Percentiles rank a stretch among this genome's conserved stretches.
These are phyloP conservation scores for Rhynchospora pubera DNA, from an alignment of 176 grass and related monocot genomes.

Conservation along the genomic window DNA sequence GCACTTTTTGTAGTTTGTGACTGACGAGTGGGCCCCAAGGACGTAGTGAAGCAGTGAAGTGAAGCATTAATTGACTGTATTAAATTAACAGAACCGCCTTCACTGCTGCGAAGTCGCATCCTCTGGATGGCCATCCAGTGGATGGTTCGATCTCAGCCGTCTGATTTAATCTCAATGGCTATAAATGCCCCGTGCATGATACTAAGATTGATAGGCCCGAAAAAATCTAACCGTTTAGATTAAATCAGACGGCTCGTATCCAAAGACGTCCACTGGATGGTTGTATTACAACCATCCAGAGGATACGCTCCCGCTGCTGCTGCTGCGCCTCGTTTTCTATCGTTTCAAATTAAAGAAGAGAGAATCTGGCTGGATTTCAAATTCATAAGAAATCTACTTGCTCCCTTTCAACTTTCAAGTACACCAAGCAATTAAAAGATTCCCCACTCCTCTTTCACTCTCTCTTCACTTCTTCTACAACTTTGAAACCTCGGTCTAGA, in stretches of 20 bases:
- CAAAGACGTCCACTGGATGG: too few species aligned
- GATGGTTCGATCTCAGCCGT: too few species aligned
- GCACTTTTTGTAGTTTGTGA: background rate
- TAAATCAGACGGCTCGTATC: too few species aligned
- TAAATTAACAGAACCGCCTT: background rate
- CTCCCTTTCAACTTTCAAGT: conserved; percentile 4
- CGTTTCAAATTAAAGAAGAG: conserved; percentile 20
- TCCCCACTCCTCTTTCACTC: background rate
- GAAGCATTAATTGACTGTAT: background rate
- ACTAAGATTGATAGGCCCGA: too few species aligned
- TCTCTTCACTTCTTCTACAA: background rate
- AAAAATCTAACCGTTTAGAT: too few species aligned
- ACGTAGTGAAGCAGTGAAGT: background rate
- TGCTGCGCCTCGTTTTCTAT: conserved; percentile 3
- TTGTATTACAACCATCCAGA: too few species aligned
- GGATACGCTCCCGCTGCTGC: too few species aligned
- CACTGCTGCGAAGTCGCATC: too few species aligned
- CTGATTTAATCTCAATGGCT: too few species aligned
- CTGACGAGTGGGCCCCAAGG: background rate
- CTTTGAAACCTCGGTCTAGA: background rate
- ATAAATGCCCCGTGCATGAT: too few species aligned
- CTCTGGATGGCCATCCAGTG: too few species aligned
- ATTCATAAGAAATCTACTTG: too few species aligned
- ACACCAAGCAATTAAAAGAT: conserved; percentile 14
- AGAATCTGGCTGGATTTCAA: conserved; percentile 20